Percentiles rank a stretch among this genome's conserved stretches.
Conservation (phyloP, 2,329 filamentous ascomycete genomes). For the Hymenoscyphus repandus region DNA sequence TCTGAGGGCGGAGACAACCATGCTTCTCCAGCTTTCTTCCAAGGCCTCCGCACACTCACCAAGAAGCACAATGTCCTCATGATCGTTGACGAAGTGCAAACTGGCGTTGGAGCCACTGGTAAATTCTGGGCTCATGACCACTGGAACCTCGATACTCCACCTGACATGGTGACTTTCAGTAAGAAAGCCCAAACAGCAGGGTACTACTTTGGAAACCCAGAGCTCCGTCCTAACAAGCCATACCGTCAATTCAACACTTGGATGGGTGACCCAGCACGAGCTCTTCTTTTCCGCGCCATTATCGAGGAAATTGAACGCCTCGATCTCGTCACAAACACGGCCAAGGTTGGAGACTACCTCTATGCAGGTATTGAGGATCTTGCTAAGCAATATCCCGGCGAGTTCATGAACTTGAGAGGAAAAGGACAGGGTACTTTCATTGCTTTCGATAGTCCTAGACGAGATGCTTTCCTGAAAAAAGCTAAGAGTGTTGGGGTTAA, state of each 20-base stretch:
- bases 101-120: constrained; percentile 77
- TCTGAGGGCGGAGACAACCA: constrained; percentile 83
- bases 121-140: constrained; percentile 87
- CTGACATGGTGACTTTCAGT: constrained; percentile 83
- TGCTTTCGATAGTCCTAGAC: constrained; percentile 68
- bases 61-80: constrained; percentile 64
- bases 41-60: constrained; percentile 66
- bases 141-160: constrained; percentile 67
- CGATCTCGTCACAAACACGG: constrained; percentile 63
- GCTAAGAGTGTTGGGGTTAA: constrained; percentile 71
- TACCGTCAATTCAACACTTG: constrained; percentile 87
- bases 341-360: constrained; percentile 57
- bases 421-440: constrained; percentile 76
- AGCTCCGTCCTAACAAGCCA: constrained; percentile 71
- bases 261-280: constrained; percentile 78
- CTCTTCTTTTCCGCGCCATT: constrained; percentile 72
- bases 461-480: constrained; percentile 64
- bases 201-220: constrained; percentile 75
- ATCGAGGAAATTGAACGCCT: constrained; percentile 67
- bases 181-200: constrained; percentile 85
- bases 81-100: constrained; percentile 83
- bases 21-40: constrained; percentile 74
- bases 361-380: constrained; percentile 60
- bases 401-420: constrained; percentile 70
- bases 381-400: constrained; percentile 58